phyloP scores from a whole-genome alignment of 1,139 yeast species.

The Taphrina pruni region DNA sequence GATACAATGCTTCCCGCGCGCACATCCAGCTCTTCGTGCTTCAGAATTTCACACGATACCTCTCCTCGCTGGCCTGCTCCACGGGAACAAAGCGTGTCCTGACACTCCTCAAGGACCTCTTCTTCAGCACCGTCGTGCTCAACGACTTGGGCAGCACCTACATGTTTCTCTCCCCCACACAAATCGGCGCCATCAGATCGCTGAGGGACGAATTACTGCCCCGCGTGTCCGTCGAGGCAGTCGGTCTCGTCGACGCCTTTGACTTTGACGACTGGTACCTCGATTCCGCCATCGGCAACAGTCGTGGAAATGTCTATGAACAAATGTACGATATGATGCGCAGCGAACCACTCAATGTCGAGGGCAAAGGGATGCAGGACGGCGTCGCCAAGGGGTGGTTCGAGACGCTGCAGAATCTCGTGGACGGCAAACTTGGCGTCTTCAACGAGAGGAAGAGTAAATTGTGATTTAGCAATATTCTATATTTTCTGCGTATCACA shows the following conservation, averaged over 20 bases:
- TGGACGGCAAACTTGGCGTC: conserved; percentile 33
- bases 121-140: conserved; percentile 74
- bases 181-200: conserved; percentile 51
- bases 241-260: conserved; percentile 88
- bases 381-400: conserved; percentile 39
- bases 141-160: conserved; percentile 76
- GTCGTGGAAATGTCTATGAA: conserved; percentile 84
- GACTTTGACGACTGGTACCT: conserved; percentile 82
- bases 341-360: conserved; percentile 34
- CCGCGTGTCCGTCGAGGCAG: conserved; percentile 65
- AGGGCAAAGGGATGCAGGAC: conserved; percentile 35
- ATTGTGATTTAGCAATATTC: background rate
- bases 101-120: conserved; percentile 61
- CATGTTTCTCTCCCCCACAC: conserved; percentile 60
- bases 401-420: conserved; percentile 33
- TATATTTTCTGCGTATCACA: too few relatives aligned
- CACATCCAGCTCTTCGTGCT: conserved; percentile 37
- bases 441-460: conserved; percentile 35
- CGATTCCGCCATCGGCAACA: conserved; percentile 83
- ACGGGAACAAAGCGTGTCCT: conserved; percentile 50
- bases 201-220: conserved; percentile 53
- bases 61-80: conserved; percentile 8
- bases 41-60: conserved; percentile 10
- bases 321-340: conserved; percentile 61
- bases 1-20: conserved; percentile 30